Evolutionary conservation across 768 basidiomycete species (phyloP).

Genomic region (Baorangia bicolor): DNA sequence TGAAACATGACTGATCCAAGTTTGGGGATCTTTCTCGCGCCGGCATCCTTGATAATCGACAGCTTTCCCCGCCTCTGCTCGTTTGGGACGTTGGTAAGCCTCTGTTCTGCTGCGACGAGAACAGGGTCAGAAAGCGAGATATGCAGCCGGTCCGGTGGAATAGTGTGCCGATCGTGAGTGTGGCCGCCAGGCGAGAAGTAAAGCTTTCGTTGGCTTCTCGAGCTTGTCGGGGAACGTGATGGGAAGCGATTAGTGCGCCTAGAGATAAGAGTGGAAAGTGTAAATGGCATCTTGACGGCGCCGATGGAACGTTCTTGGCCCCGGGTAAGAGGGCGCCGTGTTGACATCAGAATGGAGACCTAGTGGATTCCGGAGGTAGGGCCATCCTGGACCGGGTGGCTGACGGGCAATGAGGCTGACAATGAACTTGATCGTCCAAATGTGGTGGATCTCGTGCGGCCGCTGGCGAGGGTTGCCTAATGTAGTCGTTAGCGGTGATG

Average conservation of each 20-base stretch:
- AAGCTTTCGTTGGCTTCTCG: not conserved
- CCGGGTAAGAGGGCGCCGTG: not conserved
- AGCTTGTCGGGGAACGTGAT: not conserved
- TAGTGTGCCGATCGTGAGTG: slow-evolving; percentile 7
- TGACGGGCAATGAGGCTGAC: slow-evolving; percentile 18
- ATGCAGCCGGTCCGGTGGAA: slow-evolving; percentile 16
- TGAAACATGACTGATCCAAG: not conserved
- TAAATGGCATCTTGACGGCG: slow-evolving; percentile 13
- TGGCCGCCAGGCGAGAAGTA: slow-evolving; percentile 16
- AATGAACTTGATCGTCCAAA: not conserved
- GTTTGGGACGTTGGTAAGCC: slow-evolving; percentile 1
- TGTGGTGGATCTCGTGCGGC: not conserved
- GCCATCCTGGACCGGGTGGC: not conserved
- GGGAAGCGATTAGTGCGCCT: not conserved
- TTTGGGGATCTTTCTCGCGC: not conserved
- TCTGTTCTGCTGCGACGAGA: slow-evolving; percentile 19
- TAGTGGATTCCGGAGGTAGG: not conserved
- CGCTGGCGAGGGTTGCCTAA: not conserved
- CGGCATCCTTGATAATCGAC: not conserved
- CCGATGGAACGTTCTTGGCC: slow-evolving; percentile 1
- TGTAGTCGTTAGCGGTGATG: not conserved
- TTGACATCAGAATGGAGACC: not conserved
- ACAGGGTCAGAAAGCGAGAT: slow-evolving; percentile 25
- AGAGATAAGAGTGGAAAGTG: slow-evolving; percentile 2
- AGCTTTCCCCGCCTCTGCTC: not conserved